Percentiles rank a stretch among this genome's conserved stretches.
Conservation (phyloP, 108 stramenopile species). For the Fragilaria radians region DNA sequence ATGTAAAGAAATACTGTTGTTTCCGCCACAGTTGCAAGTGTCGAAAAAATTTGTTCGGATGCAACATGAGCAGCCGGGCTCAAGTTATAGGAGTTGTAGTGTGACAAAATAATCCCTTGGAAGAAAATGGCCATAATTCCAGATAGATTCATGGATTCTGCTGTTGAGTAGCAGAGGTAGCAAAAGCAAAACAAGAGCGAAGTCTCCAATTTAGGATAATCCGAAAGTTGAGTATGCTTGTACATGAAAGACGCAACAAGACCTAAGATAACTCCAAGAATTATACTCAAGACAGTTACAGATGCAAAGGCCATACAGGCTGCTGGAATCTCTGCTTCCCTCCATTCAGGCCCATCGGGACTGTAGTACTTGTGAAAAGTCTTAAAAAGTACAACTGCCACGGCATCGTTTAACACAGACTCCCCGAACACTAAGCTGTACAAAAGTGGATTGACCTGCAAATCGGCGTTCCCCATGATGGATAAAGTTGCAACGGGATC, state of each 20-base stretch:
- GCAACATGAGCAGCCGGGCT: conserved; percentile 76
- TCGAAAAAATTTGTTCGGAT: conserved; percentile 90
- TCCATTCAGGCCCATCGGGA: conserved; percentile 62
- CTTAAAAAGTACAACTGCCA: conserved; percentile 96
- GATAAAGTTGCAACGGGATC: conserved; percentile 96
- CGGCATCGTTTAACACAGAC: conserved; percentile 95
- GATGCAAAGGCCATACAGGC: conserved; percentile 69
- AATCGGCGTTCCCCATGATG: conserved; percentile 85
- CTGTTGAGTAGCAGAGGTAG: conserved; percentile 90
- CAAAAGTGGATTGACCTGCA: conserved; percentile 89
- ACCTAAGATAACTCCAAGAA: conserved; percentile 85
- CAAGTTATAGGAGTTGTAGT: conserved; percentile 96
- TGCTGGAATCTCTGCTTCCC: conserved; percentile 49
- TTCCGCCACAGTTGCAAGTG: conserved; percentile 86
- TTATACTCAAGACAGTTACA: conserved; percentile 55
- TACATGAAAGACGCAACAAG: conserved; percentile 75
- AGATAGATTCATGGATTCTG: conserved; percentile 81
- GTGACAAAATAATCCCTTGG: conserved; percentile 85
- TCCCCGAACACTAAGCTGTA: conserved; percentile 97
- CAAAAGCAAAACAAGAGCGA: conserved; percentile 90
- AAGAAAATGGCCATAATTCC: conserved; percentile 97
- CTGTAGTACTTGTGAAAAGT: conserved; percentile 84
- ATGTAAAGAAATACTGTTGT: conserved; percentile 95
- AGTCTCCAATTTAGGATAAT: conserved; percentile 92
- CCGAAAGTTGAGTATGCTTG: conserved; percentile 78